A percentile compares a stretch with the other conserved stretches of the same genome.
phyloP scores from a whole-genome alignment of 2,329 filamentous ascomycete genomes.

The Alternaria triticina region DNA sequence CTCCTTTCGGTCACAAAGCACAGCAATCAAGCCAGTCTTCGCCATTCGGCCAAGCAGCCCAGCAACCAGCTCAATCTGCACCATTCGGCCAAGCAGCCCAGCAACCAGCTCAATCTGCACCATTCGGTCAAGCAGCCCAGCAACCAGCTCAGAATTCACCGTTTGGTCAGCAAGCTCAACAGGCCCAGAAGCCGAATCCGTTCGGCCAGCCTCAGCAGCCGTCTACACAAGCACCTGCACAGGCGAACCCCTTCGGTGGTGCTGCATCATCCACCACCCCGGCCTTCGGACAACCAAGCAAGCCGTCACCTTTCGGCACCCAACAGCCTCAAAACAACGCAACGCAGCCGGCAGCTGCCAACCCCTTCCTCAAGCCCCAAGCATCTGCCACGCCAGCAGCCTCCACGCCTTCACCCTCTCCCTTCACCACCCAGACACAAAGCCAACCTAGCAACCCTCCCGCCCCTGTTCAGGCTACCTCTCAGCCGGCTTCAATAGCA shows the following conservation, averaged over 20 bases:
- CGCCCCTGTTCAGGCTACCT: not conserved
- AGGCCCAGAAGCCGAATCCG: constrained; percentile 18
- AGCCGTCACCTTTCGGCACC: constrained; percentile 35
- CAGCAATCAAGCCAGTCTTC: constrained; percentile 23
- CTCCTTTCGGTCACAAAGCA: constrained; percentile 34
- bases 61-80: constrained; percentile 18
- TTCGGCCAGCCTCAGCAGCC: constrained; percentile 10
- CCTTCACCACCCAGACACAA: constrained; percentile 18
- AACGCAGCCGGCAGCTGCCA: constrained; percentile 15
- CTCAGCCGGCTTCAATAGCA: constrained; percentile 58
- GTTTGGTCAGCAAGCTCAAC: constrained; percentile 26
- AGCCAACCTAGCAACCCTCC: constrained; percentile 64
- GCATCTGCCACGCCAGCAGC: constrained; percentile 12
- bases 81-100: constrained; percentile 17
- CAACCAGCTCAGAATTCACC: constrained; percentile 19
- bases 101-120: constrained; percentile 17
- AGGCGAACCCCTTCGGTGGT: constrained; percentile 26
- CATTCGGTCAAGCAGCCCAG: constrained; percentile 24
- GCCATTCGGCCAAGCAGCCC: constrained; percentile 13
- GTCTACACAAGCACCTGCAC: constrained; percentile 3
- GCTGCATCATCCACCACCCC: constrained; percentile 20
- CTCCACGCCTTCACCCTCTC: constrained; percentile 17
- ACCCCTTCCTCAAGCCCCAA: constrained; percentile 33
- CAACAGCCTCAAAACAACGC: constrained; percentile 9
- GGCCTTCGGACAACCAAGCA: constrained; percentile 44